phyloP scores from a whole-genome alignment of 139 green algal species.

The Chlamydomonas schloesseri region DNA sequence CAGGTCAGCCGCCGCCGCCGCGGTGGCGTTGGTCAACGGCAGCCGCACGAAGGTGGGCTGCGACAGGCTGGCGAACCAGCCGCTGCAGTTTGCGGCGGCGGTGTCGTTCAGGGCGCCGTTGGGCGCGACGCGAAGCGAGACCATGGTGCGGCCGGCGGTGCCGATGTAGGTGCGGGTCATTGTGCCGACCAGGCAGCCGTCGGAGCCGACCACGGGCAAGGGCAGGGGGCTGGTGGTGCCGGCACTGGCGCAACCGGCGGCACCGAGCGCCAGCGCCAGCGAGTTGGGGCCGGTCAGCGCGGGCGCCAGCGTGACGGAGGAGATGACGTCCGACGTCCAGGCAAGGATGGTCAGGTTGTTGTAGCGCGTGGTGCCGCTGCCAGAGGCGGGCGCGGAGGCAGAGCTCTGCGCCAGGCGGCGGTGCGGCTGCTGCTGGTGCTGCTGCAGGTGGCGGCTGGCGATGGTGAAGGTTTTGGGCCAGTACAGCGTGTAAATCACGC shows the following conservation, averaged over 20 bases:
- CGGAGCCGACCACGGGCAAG: background rate
- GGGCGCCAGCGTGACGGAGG: background rate
- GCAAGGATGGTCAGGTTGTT: background rate
- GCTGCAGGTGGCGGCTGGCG: background rate
- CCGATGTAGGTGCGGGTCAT: background rate
- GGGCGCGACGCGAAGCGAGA: background rate
- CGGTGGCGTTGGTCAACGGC: background rate
- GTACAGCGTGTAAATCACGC: background rate
- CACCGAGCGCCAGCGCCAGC: background rate
- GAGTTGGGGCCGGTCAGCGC: background rate
- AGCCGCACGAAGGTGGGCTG: conserved; percentile 8
- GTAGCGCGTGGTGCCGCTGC: background rate
- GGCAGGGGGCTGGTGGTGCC: background rate
- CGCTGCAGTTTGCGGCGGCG: background rate
- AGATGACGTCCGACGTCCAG: background rate
- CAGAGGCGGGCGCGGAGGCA: background rate
- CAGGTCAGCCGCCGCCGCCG: background rate
- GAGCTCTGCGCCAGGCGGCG: background rate
- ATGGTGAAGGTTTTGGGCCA: background rate
- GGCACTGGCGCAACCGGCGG: background rate
- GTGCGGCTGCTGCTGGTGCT: background rate
- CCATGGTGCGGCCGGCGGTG: background rate
- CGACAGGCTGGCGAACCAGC: background rate
- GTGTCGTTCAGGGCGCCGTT: background rate
- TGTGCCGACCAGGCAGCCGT: background rate